Conservation (phyloP, 2,329 filamentous ascomycete species). For the Bipolaris oryzae region DNA sequence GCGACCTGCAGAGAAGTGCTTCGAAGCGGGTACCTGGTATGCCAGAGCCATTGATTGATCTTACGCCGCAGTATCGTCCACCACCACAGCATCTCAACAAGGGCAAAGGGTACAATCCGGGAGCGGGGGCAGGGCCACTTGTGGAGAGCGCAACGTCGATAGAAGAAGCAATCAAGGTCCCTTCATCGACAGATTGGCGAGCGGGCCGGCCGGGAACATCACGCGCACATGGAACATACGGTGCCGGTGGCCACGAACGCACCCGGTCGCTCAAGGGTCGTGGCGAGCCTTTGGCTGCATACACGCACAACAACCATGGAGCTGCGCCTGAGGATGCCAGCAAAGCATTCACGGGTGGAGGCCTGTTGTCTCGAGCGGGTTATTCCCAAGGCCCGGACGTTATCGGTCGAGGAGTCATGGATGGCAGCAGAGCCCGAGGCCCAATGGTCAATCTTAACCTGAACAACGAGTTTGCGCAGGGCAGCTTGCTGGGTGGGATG, state of each 20-base stretch:
- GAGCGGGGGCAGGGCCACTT: conserved; percentile 48
- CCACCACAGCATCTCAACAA: conserved; percentile 64
- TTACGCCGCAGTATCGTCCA: conserved; percentile 69
- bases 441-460: conserved; percentile 54
- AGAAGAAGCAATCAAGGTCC: conserved; percentile 51
- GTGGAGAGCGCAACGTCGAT: conserved; percentile 55
- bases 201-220: conserved; percentile 38
- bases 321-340: conserved; percentile 39
- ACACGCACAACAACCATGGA: conserved; percentile 44
- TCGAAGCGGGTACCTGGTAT: conserved; percentile 50
- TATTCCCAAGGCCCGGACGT: conserved; percentile 48
- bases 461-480: conserved; percentile 52
- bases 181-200: conserved; percentile 54
- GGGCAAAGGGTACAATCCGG: conserved; percentile 57
- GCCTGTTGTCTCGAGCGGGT: conserved; percentile 50
- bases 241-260: conserved; percentile 37
- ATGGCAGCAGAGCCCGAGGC: conserved; percentile 52
- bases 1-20: conserved; percentile 53
- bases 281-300: conserved; percentile 41
- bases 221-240: conserved; percentile 36
- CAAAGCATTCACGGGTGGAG: conserved; percentile 54
- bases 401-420: conserved; percentile 54
- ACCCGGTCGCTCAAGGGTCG: conserved; percentile 44
- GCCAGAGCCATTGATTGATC: conserved; percentile 69
- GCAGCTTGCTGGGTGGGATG: conserved; percentile 56